Percentiles rank a stretch among this genome's conserved stretches.
phyloP scores from a whole-genome alignment of 2,329 filamentous ascomycete genomes.

The Epichloe glyceriae region DNA sequence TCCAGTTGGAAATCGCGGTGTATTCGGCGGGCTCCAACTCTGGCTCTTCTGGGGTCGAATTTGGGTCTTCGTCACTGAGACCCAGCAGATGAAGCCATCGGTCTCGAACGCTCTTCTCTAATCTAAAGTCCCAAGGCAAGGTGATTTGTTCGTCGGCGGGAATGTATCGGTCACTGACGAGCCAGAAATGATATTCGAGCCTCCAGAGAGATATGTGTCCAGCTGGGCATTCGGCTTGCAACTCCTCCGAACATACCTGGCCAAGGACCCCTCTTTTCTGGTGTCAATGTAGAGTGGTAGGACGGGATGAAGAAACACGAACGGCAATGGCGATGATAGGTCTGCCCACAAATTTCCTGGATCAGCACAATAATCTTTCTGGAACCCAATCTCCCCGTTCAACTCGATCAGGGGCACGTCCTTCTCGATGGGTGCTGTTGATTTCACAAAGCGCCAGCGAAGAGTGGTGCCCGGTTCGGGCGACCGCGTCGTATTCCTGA shows the following conservation, averaged over 20 bases:
- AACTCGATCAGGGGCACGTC: constrained; percentile 54
- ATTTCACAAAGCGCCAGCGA: constrained; percentile 55
- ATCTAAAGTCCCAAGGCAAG: constrained; percentile 54
- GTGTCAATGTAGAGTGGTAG: constrained; percentile 91
- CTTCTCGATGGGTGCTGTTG: constrained; percentile 38
- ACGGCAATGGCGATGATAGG: constrained; percentile 51
- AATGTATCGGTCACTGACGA: constrained; percentile 71
- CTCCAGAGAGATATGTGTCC: constrained; percentile 70
- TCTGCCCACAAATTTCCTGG: constrained; percentile 56
- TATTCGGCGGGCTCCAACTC: constrained; percentile 49
- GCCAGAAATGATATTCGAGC: constrained; percentile 82
- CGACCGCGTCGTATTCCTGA: constrained; percentile 34
- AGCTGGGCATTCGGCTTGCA: constrained; percentile 82
- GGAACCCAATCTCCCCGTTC: constrained; percentile 62
- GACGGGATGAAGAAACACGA: constrained; percentile 77
- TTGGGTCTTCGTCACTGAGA: constrained; percentile 45
- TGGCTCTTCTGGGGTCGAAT: constrained; percentile 32
- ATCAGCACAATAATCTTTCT: constrained; percentile 58
- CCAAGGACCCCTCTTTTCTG: constrained; percentile 68
- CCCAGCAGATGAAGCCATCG: constrained; percentile 48
- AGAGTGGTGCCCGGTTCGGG: constrained; percentile 29
- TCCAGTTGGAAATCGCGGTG: constrained; percentile 47
- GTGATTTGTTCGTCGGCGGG: constrained; percentile 49
- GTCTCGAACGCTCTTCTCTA: constrained; percentile 38
- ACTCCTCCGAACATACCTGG: constrained; percentile 83